Conservation (phyloP, 208 protist species). For the Trypanosoma cruzi region DNA sequence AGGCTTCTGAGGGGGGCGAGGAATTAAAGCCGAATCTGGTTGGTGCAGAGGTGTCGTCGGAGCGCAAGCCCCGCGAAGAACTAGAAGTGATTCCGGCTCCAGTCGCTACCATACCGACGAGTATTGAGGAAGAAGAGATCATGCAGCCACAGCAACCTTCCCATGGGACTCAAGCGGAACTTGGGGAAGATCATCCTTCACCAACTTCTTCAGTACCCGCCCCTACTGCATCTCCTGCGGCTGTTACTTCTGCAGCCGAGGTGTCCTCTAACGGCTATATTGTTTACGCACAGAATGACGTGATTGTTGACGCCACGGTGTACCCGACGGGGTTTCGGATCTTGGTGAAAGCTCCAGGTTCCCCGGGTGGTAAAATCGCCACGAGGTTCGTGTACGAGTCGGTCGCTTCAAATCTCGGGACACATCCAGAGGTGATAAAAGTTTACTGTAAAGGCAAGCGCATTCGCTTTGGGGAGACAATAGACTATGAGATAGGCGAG, state of each 20-base stretch:
- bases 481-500: slow-evolving; percentile 53
- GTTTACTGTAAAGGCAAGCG: slow-evolving; percentile 58
- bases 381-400: slow-evolving; percentile 54
- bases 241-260: neutral
- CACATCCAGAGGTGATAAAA: slow-evolving; percentile 69
- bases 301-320: slow-evolving; percentile 28
- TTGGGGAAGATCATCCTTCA: slow-evolving; percentile 7
- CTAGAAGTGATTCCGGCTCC: slow-evolving; percentile 13
- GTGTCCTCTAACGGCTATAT: slow-evolving; percentile 8
- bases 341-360: slow-evolving; percentile 17
- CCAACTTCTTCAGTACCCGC: neutral
- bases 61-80: neutral
- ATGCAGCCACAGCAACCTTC: slow-evolving; percentile 19
- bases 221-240: neutral
- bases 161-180: slow-evolving; percentile 18
- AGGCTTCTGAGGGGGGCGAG: slow-evolving; percentile 7
- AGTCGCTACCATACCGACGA: neutral
- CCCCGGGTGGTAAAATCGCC: slow-evolving; percentile 4
- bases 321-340: slow-evolving; percentile 28
- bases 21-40: slow-evolving; percentile 15
- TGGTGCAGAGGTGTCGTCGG: slow-evolving; percentile 30
- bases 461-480: slow-evolving; percentile 60
- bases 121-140: slow-evolving; percentile 3
- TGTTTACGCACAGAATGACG: slow-evolving; percentile 16
- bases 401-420: slow-evolving; percentile 43